Percentiles rank a stretch among this genome's conserved stretches.
Conservation (phyloP, 805 yeast species). For the Hanseniaspora nectarophila region DNA sequence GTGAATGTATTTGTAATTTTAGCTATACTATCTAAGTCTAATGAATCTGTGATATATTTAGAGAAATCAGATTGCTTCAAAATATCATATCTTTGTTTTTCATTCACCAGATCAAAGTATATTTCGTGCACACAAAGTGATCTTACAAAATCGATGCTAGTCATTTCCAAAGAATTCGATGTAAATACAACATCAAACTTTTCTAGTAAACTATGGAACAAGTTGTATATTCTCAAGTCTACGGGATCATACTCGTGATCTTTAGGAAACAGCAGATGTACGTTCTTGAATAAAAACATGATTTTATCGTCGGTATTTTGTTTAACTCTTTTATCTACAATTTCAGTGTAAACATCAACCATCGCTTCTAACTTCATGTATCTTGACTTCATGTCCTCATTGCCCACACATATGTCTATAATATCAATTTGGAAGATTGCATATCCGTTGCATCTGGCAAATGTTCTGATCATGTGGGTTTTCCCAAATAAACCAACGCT, state of each 20-base stretch:
- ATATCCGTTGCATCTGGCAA: background rate
- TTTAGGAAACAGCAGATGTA: background rate
- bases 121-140: conserved; percentile 66
- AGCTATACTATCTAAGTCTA: conserved; percentile 36
- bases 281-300: background rate
- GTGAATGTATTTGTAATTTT: conserved; percentile 87
- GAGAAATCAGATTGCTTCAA: background rate
- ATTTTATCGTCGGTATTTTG: background rate
- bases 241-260: background rate
- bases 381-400: background rate
- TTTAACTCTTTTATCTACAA: background rate
- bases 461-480: background rate
- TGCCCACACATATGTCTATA: background rate
- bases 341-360: background rate
- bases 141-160: conserved; percentile 40
- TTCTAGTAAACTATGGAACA: background rate
- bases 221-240: background rate
- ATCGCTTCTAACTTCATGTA: background rate
- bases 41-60: background rate
- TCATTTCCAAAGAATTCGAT: conserved; percentile 17
- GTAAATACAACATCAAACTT: background rate
- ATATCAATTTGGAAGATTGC: background rate
- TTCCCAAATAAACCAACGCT: background rate
- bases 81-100: conserved; percentile 44
- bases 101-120: conserved; percentile 64